Evolutionary conservation across 129 eudicot genomes (phyloP).

Genomic region (Escallonia herrerae): DNA sequence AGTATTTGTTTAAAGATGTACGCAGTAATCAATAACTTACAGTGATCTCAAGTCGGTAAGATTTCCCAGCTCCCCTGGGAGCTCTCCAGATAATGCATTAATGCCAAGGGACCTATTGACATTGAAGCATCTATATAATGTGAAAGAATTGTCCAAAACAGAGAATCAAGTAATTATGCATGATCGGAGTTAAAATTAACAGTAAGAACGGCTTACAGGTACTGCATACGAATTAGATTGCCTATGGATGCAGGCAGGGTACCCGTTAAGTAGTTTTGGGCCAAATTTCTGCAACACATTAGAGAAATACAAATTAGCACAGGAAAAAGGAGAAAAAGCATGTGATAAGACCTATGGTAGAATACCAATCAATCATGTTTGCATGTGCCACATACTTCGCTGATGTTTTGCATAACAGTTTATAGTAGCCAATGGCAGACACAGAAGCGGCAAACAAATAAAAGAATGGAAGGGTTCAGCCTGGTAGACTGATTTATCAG

Average conservation of each 20-base stretch:
- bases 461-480: background rate
- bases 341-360: background rate
- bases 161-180: background rate
- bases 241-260: conserved; percentile 59
- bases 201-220: conserved; percentile 38
- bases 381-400: background rate
- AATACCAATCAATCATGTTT: too few species aligned
- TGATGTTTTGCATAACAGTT: background rate
- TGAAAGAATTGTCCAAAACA: background rate
- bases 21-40: conserved; percentile 22
- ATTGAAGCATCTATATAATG: conserved; percentile 1
- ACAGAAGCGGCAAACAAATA: background rate
- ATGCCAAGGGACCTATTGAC: conserved; percentile 43
- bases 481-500: background rate
- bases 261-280: conserved; percentile 67
- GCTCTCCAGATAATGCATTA: conserved; percentile 68
- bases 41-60: conserved; percentile 47
- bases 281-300: conserved; percentile 31
- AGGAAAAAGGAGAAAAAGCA: too few species aligned
- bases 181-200: background rate
- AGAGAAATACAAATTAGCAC: background rate
- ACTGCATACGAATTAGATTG: conserved; percentile 62
- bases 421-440: too few species aligned
- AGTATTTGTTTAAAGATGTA: background rate
- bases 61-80: conserved; percentile 60